These are phyloP conservation scores for Detonula confervacea DNA, from an alignment of 352 stramenopile species.

Conservation along the genomic window DNA sequence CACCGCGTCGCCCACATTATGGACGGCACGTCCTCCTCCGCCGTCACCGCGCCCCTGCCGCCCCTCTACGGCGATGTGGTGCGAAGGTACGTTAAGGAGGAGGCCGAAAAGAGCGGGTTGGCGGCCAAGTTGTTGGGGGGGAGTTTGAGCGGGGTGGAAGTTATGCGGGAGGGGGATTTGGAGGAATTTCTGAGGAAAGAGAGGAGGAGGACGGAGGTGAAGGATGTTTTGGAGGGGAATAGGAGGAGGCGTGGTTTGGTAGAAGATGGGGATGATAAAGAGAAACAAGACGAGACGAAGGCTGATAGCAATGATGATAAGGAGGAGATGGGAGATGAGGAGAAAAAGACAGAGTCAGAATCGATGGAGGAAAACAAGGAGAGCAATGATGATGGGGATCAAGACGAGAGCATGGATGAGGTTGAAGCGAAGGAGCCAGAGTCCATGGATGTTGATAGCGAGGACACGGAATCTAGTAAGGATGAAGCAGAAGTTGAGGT, in stretches of 20 bases:
- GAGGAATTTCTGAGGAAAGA: conserved; percentile 39
- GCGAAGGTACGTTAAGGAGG: conserved; percentile 16
- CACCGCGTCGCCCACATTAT: conserved; percentile 69
- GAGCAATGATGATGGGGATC: neutral
- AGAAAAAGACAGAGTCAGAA: neutral
- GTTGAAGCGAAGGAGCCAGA: neutral
- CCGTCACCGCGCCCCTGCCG: conserved; percentile 2
- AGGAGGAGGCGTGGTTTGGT: neutral
- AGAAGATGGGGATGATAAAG: conserved; percentile 11
- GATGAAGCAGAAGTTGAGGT: neutral
- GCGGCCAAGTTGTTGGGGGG: neutral
- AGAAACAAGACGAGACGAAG: conserved; percentile 13
- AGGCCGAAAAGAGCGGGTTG: conserved; percentile 17
- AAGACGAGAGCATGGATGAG: neutral
- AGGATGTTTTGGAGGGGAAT: conserved; percentile 17
- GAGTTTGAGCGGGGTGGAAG: conserved; percentile 1
- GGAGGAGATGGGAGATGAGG: conserved; percentile 22
- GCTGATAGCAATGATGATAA: conserved; percentile 27
- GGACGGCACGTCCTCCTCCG: conserved; percentile 45
- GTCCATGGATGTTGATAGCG: neutral
- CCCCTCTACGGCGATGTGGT: conserved; percentile 45
- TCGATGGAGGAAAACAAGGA: neutral
- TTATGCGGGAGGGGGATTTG: conserved; percentile 40
- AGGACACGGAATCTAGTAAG: neutral
- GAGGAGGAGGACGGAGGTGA: conserved; percentile 35